Percentiles rank a stretch among this genome's conserved stretches.
Conservation (phyloP, 2,329 filamentous ascomycete genomes). For the Cercospora berteroae region DNA sequence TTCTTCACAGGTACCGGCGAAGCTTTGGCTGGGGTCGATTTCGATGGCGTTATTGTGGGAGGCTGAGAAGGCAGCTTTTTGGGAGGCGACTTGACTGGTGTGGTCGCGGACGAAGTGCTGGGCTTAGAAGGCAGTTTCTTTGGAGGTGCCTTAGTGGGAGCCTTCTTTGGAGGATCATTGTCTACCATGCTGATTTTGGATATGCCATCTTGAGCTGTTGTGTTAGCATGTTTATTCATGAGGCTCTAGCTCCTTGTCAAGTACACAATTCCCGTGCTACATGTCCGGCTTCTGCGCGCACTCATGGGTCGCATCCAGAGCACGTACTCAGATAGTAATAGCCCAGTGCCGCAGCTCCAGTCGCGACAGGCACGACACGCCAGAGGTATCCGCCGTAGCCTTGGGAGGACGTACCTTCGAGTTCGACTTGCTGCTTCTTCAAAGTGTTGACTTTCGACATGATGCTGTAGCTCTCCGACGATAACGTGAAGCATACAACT, state of each 20-base stretch:
- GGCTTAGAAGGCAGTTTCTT: conserved; percentile 22
- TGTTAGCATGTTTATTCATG: conserved; percentile 2
- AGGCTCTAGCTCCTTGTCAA: background rate
- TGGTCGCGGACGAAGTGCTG: conserved; percentile 20
- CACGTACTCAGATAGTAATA: conserved; percentile 17
- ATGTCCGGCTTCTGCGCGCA: background rate
- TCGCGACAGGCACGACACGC: conserved; percentile 7
- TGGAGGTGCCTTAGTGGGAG: conserved; percentile 25
- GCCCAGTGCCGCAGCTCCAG: conserved; percentile 12
- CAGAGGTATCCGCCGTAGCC: conserved; percentile 7
- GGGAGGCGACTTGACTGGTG: conserved; percentile 10
- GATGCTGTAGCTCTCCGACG: background rate
- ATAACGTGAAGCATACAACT: background rate
- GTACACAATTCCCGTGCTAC: background rate
- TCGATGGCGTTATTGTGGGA: conserved; percentile 9
- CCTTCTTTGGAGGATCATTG: conserved; percentile 33
- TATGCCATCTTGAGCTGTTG: conserved; percentile 26
- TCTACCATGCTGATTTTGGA: conserved; percentile 38
- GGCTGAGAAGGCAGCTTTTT: conserved; percentile 1
- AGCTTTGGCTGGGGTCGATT: conserved; percentile 20
- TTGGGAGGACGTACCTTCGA: conserved; percentile 39
- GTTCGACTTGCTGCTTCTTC: conserved; percentile 44
- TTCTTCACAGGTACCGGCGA: conserved; percentile 27
- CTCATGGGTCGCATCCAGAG: conserved; percentile 1
- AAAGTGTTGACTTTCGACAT: conserved; percentile 37